phyloP scores from a whole-genome alignment of 768 basidiomycete genomes.

The Mycena belliarum region DNA sequence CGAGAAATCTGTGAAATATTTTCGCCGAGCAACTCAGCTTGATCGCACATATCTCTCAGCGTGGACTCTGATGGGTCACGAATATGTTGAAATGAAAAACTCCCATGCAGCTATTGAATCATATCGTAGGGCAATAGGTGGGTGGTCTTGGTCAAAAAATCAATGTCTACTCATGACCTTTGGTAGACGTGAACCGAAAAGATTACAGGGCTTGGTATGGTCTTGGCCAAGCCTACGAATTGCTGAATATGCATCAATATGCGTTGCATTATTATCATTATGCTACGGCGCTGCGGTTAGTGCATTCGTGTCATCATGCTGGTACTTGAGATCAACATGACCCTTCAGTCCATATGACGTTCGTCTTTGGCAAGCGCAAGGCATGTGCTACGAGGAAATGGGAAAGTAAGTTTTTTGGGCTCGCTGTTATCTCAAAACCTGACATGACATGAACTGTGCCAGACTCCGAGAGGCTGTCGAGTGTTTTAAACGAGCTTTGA shows the following conservation, averaged over 20 bases:
- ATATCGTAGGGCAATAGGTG: slow-evolving; percentile 93
- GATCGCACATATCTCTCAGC: slow-evolving; percentile 94
- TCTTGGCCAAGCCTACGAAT: slow-evolving; percentile 95
- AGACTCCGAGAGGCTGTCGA: slow-evolving; percentile 89
- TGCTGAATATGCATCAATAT: slow-evolving; percentile 96
- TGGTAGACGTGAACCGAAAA: slow-evolving; percentile 88
- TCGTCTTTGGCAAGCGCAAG: slow-evolving; percentile 94
- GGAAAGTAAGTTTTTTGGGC: slow-evolving; percentile 55
- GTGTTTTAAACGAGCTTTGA: slow-evolving; percentile 87
- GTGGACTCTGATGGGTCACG: slow-evolving; percentile 99
- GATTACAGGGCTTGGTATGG: slow-evolving; percentile 99
- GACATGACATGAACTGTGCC: slow-evolving; percentile 10
- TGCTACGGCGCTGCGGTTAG: slow-evolving; percentile 86
- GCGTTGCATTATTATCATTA: slow-evolving; percentile 95
- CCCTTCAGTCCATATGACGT: slow-evolving; percentile 85
- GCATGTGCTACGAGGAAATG: slow-evolving; percentile 91
- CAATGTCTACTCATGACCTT: neutral
- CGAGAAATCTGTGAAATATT: slow-evolving; percentile 95
- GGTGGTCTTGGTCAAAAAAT: slow-evolving; percentile 27
- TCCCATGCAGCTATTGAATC: slow-evolving; percentile 98
- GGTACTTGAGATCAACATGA: slow-evolving; percentile 1
- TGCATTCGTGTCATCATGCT: neutral
- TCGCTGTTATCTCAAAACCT: neutral
- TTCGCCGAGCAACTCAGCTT: slow-evolving; percentile 90
- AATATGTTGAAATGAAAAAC: slow-evolving; percentile 99